phyloP scores from a whole-genome alignment of 352 stramenopile species.

The Nothophytophthora sp. region DNA sequence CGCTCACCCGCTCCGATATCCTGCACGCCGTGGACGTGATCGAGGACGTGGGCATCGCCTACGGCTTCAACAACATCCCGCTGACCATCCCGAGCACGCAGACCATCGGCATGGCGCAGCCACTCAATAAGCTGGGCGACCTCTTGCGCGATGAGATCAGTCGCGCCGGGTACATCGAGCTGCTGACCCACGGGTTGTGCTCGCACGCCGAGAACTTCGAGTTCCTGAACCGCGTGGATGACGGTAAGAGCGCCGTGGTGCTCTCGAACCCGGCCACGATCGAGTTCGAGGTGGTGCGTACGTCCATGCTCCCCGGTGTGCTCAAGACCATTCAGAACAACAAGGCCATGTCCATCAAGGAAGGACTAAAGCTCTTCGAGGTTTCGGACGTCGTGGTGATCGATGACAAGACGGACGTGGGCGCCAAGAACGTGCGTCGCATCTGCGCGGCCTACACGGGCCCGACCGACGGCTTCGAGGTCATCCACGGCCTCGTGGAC shows the following conservation, averaged over 20 bases:
- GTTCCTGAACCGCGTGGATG: constrained; percentile 87
- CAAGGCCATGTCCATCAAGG: constrained; percentile 95
- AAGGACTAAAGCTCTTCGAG: constrained; percentile 99
- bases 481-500: constrained; percentile 99
- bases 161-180: constrained; percentile 97
- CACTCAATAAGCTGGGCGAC: constrained; percentile 98
- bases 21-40: constrained; percentile 99
- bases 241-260: constrained; percentile 90
- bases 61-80: constrained; percentile 99
- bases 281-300: constrained; percentile 99
- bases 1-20: constrained; percentile 98
- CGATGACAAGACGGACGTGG: constrained; percentile 92
- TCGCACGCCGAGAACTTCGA: constrained; percentile 98
- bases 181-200: constrained; percentile 98
- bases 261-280: constrained; percentile 99
- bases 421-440: constrained; percentile 95
- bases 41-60: constrained; percentile 99
- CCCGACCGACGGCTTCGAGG: constrained; percentile 97
- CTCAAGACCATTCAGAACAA: constrained; percentile 99
- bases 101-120: constrained; percentile 95
- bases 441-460: constrained; percentile 97
- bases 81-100: constrained; percentile 94
- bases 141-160: constrained; percentile 98
- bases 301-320: constrained; percentile 97
- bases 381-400: constrained; percentile 98